A percentile compares a stretch with the other conserved stretches of the same genome.
phyloP scores from a whole-genome alignment of 176 grass and related monocot species.

The Lolium perenne region DNA sequence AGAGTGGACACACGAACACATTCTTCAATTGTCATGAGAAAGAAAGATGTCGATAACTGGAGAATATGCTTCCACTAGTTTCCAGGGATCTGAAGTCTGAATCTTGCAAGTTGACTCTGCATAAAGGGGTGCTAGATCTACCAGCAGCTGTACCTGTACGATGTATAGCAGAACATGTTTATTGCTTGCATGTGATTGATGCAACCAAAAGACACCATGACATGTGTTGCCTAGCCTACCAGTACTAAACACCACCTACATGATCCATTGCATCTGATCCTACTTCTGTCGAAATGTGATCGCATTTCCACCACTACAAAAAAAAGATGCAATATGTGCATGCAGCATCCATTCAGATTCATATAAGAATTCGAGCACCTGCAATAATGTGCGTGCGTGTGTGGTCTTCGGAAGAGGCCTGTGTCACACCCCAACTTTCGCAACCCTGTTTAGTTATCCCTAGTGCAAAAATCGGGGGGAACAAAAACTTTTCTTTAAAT shows the following conservation, averaged over 20 bases:
- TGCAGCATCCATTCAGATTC: constrained; percentile 8
- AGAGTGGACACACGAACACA: too few species aligned
- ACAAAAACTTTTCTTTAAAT: too few species aligned
- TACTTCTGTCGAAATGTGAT: constrained; percentile 7
- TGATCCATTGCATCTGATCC: constrained; percentile 49
- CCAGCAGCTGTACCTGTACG: not conserved
- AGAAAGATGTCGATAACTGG: constrained; percentile 1
- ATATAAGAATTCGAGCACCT: constrained; percentile 21
- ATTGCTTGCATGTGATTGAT: constrained; percentile 26
- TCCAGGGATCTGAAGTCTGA: constrained; percentile 7
- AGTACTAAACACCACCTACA: not conserved
- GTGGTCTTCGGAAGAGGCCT: constrained; percentile 28
- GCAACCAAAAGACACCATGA: not conserved
- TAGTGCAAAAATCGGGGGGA: too few species aligned
- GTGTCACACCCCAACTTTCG: too few species aligned
- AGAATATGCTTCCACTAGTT: not conserved
- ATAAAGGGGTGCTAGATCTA: not conserved
- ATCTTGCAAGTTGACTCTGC: not conserved
- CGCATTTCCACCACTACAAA: not conserved
- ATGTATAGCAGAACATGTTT: not conserved
- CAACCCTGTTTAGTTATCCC: too few species aligned
- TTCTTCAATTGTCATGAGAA: not conserved
- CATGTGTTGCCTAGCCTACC: constrained; percentile 7
- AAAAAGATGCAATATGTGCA: constrained; percentile 1
- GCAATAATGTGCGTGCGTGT: constrained; percentile 16